Conservation (phyloP, 371 early-diverging fungal genomes). For the Gilbertella persicaria region DNA sequence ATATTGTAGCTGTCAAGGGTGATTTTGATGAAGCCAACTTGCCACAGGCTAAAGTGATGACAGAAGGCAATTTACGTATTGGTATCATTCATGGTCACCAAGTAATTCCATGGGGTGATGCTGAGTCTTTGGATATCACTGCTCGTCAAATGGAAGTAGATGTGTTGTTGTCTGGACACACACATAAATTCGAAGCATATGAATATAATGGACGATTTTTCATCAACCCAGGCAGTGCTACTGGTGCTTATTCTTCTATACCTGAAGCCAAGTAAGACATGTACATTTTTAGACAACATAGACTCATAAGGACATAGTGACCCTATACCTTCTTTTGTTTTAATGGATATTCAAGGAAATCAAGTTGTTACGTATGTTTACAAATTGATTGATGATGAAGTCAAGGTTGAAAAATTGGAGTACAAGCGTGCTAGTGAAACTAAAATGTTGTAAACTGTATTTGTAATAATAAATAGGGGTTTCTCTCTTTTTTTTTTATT, state of each 20-base stretch:
- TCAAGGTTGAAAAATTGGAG: conserved; percentile 91
- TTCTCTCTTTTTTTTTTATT: conserved; percentile 4
- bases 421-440: conserved; percentile 65
- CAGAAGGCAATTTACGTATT: conserved; percentile 74
- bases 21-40: conserved; percentile 82
- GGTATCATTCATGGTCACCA: conserved; percentile 92
- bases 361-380: conserved; percentile 88
- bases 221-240: conserved; percentile 94
- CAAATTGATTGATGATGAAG: conserved; percentile 86
- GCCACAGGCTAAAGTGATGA: conserved; percentile 72
- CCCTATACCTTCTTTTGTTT: conserved; percentile 86
- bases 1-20: conserved; percentile 80
- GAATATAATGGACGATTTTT: conserved; percentile 89
- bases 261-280: conserved; percentile 41
- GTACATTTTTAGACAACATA: conserved; percentile 1
- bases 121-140: conserved; percentile 72
- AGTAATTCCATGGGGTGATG: conserved; percentile 88
- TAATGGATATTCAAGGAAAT: conserved; percentile 89
- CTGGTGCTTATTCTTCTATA: conserved; percentile 76
- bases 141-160: conserved; percentile 93
- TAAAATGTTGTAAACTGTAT: conserved; percentile 17
- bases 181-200: conserved; percentile 88
- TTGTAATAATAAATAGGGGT: not conserved
- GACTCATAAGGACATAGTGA: conserved; percentile 34
- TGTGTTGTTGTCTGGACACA: conserved; percentile 84